Evolutionary conservation across 2,329 filamentous ascomycete genomes (phyloP).

Genomic region (Dothideomycetes sp.): DNA sequence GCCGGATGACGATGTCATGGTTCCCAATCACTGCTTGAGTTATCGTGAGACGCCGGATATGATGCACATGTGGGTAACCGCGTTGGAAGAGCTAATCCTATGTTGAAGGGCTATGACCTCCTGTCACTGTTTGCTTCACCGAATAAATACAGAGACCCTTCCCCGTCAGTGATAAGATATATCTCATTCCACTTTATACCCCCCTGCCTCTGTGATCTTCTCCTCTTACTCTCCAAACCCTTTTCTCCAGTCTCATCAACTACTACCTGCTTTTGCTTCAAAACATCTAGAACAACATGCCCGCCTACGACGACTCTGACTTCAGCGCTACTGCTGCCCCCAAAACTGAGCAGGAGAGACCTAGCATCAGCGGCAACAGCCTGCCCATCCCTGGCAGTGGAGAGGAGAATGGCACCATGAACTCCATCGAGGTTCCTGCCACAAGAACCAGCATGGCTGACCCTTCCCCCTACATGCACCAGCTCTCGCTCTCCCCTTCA

Average conservation of each 20-base stretch:
- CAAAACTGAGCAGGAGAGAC: slow-evolving; percentile 23
- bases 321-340: slow-evolving; percentile 31
- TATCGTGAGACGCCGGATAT: neutral
- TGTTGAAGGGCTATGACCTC: no score
- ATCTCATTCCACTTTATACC: slow-evolving; percentile 1
- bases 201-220: slow-evolving; percentile 2
- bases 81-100: neutral
- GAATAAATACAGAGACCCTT: slow-evolving; percentile 7
- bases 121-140: slow-evolving; percentile 2
- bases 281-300: slow-evolving; percentile 38
- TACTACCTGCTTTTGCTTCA: slow-evolving; percentile 5
- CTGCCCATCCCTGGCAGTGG: slow-evolving; percentile 35
- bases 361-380: slow-evolving; percentile 14
- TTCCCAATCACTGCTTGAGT: neutral
- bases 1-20: neutral
- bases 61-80: neutral
- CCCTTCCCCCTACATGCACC: slow-evolving; percentile 60
- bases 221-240: slow-evolving; percentile 4
- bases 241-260: neutral
- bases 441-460: slow-evolving; percentile 58
- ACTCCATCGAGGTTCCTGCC: slow-evolving; percentile 58
- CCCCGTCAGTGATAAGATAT: slow-evolving; percentile 1
- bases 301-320: slow-evolving; percentile 48
- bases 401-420: slow-evolving; percentile 24
- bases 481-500: slow-evolving; percentile 55